Conservation (phyloP, 2,329 filamentous ascomycete genomes). For the Truncatella angustata region DNA sequence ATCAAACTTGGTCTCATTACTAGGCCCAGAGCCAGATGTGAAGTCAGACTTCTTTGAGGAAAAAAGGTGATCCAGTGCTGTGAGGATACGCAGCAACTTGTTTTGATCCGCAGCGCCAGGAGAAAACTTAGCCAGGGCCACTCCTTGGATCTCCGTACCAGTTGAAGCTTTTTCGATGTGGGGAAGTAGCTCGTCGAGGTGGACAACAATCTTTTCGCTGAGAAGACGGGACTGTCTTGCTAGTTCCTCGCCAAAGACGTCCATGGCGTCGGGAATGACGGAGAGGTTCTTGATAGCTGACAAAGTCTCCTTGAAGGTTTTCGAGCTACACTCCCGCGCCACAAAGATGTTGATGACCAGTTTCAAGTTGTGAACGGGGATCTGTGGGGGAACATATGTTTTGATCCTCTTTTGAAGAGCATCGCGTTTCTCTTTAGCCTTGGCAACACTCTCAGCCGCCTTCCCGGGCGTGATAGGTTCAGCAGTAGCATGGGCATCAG, state of each 20-base stretch:
- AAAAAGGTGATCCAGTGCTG: constrained; percentile 93
- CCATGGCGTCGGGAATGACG: constrained; percentile 84
- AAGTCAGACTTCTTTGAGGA: constrained; percentile 65
- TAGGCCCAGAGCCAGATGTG: constrained; percentile 46
- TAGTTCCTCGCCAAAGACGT: constrained; percentile 88
- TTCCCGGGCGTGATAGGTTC: constrained; percentile 12
- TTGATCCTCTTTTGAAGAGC: constrained; percentile 49
- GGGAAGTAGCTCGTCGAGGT: constrained; percentile 79
- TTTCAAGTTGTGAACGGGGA: constrained; percentile 85
- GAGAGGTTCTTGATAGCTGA: constrained; percentile 99
- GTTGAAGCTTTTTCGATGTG: constrained; percentile 85
- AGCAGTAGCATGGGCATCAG: constrained; percentile 13
- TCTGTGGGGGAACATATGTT: constrained; percentile 73
- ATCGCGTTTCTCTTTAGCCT: constrained; percentile 39
- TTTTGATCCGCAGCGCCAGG: constrained; percentile 95
- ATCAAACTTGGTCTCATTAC: constrained; percentile 65
- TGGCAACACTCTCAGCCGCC: constrained; percentile 17
- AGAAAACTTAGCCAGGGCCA: constrained; percentile 93
- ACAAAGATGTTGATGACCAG: constrained; percentile 97
- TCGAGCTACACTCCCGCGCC: constrained; percentile 92
- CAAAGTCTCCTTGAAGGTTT: constrained; percentile 96
- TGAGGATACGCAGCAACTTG: constrained; percentile 87
- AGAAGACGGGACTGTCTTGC: constrained; percentile 82
- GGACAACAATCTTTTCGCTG: constrained; percentile 79
- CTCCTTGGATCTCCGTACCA: constrained; percentile 91